Percentiles rank a stretch among this genome's conserved stretches.
These are phyloP conservation scores for Fusarium sp. DNA, from an alignment of 2,329 filamentous ascomycete species.

Conservation along the genomic window DNA sequence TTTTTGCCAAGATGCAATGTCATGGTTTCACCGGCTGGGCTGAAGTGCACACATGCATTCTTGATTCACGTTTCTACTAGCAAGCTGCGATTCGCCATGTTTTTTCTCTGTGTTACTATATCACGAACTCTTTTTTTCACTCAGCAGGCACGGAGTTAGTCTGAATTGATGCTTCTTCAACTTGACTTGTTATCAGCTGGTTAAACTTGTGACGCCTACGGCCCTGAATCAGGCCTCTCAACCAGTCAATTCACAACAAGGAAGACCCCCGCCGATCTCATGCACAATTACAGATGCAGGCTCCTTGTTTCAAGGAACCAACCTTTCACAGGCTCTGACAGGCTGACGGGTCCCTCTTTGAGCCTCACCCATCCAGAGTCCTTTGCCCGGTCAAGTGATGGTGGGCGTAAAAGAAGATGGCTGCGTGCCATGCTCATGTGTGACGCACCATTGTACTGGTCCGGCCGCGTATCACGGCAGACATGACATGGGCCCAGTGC, in stretches of 20 bases:
- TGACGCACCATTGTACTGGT: conserved; percentile 19
- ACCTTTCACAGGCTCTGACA: conserved; percentile 15
- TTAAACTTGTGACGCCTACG: not conserved
- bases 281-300: conserved; percentile 6
- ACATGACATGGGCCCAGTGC: conserved; percentile 12
- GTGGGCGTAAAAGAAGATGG: conserved; percentile 1
- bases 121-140: not conserved
- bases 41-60: not conserved
- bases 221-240: not conserved
- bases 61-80: not conserved
- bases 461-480: conserved; percentile 16
- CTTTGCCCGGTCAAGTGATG: conserved; percentile 26
- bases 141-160: conserved; percentile 25
- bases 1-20: not conserved
- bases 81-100: conserved; percentile 14
- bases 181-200: not conserved
- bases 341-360: not conserved
- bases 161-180: conserved; percentile 23
- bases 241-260: not conserved
- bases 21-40: not conserved
- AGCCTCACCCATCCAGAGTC: not conserved
- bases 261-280: conserved; percentile 1
- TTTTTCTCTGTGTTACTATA: not conserved
- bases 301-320: conserved; percentile 9
- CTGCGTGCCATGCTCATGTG: conserved; percentile 15